Evolutionary conservation across 2,329 filamentous ascomycete species (phyloP), one percentile per base, ranked within the genome.

Genomic region (Diaporthe helianthi): DNA sequence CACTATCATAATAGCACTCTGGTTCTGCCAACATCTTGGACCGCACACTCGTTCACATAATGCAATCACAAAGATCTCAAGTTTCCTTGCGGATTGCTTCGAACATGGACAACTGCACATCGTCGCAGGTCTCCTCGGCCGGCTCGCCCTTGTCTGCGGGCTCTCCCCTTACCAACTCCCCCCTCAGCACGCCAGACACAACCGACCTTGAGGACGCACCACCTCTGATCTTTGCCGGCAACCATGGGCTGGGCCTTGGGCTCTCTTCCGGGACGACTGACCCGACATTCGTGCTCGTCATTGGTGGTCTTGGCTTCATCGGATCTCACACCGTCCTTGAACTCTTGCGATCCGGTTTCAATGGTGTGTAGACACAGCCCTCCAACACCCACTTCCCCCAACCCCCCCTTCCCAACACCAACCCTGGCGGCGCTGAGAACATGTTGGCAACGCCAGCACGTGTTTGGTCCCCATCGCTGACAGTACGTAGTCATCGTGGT

Each of bases 321-420:
- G 86, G 86, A 33, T 87, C 84, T 2, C 85, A 87, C 75, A 87
- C 85, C 0, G 81, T 83, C 1, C 78, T 87, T 0, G 85, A 87
- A 73, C 78, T 88, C 41, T 79, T 87, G 70, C 84, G 86, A 70
- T 82, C 81, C 44, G 84, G 85, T 24, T 82, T 85, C 76, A 86
- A 85, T 71, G 85, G 74, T 74, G 51, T 51, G 69, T 44, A 17
- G 5, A 58, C 22, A 58, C 36, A 41, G 44, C 22, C 9, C 26
- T 4, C 19, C 2, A 6, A 19, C 44, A 3, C n/a, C 44, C 2
- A 10, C 1, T 36, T 12, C 33, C 10, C 3, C 33, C 33, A 3
- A 12, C 5, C 13, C 13, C 36, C 36, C 36, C 9, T 12, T 12
- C n/a, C n/a, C n/a, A n/a, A n/a, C n/a, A n/a, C n/a, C n/a, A n/a